These are phyloP conservation scores for Pseudozyma tsukubaensis DNA, from an alignment of 1,284 basidiomycete genomes.

Conservation along the genomic window DNA sequence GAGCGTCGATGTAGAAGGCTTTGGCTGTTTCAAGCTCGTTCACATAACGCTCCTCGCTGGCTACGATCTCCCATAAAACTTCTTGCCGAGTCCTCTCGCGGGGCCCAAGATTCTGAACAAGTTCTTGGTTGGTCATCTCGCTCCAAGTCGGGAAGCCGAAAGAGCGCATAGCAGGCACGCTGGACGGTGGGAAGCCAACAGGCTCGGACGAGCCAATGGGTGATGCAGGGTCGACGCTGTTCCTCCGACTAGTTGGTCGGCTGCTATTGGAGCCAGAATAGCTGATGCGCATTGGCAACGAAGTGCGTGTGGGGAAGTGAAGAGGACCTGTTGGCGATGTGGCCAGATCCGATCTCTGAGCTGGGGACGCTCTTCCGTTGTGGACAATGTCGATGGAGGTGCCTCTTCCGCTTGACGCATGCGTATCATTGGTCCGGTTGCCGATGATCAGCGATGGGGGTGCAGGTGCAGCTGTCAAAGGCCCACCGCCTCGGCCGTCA, in stretches of 20 bases:
- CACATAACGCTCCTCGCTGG: slow-evolving; percentile 95
- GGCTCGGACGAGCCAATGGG: slow-evolving; percentile 18
- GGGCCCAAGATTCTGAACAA: slow-evolving; percentile 90
- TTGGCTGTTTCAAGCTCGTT: slow-evolving; percentile 88
- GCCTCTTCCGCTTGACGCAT: slow-evolving; percentile 10
- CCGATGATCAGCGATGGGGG: slow-evolving; percentile 3
- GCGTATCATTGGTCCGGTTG: slow-evolving; percentile 4
- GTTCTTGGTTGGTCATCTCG: slow-evolving; percentile 92
- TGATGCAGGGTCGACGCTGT: slow-evolving; percentile 27
- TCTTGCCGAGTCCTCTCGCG: slow-evolving; percentile 95
- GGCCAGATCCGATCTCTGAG: not conserved
- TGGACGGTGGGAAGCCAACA: slow-evolving; percentile 24
- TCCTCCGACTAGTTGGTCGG: slow-evolving; percentile 33
- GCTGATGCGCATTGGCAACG: slow-evolving; percentile 39
- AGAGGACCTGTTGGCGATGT: slow-evolving; percentile 14
- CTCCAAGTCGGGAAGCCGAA: slow-evolving; percentile 79
- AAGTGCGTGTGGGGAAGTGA: slow-evolving; percentile 39
- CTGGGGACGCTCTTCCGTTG: slow-evolving; percentile 18
- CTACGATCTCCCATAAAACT: slow-evolving; percentile 97
- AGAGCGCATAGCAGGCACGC: slow-evolving; percentile 13
- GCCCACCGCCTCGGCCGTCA: slow-evolving; percentile 6
- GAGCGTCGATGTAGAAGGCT: slow-evolving; percentile 88
- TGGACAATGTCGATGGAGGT: slow-evolving; percentile 17
- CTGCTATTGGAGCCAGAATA: slow-evolving; percentile 31
- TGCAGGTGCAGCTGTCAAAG: not conserved